Base-by-base conservation (phyloP, 2,329 filamentous ascomycete species). In the Botrytis sinoallii region DNA sequence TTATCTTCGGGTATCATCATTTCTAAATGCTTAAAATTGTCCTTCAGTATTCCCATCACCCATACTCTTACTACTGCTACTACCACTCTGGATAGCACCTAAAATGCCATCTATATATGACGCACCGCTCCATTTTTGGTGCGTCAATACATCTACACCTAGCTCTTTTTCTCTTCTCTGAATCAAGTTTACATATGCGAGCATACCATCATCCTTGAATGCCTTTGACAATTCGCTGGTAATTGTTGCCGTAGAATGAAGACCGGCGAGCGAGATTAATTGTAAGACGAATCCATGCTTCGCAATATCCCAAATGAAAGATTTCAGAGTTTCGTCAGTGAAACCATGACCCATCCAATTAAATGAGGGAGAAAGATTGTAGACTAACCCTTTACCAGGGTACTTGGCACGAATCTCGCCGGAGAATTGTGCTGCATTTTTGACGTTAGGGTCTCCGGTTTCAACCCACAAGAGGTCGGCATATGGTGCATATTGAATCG, bases 261-360 rank as follows among this genome's bases (percentile, higher is more conserved):
- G 80, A 25, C 90, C 90, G 0, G 90, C 90, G 22, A 92, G 85
- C 25, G 88, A 91, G 74, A 92, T 88, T 42, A 92, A 85, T 84
- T 92, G 90, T 78, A 92, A 83, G 16, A 90, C 89, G 81, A 91
- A 95, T 75, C 95, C 95, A 79, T 98, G 92, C 81, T 91, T 90
- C 14, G 95, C 96, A 77, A 99, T 90, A 82, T 98, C 95, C 95
- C 95, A 98, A 79, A 99, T 93, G 83, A 99, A 99, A 9, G 89
- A 94, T 84, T 92, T 94, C 72, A 99, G 87, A 9, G 92, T 91
- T 75, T 90, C 90, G 76, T 94, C 90, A 4, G 89, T 91, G 84
- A 98, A 99, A 44, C 95, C 96, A 81, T 98, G 95, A 18, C 90
- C 90, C 90, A 97, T 96, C 96, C 96, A 99, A 86, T 99, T 98